Conservation (phyloP, 139 green algal species). For the Asterochloris sp. region DNA sequence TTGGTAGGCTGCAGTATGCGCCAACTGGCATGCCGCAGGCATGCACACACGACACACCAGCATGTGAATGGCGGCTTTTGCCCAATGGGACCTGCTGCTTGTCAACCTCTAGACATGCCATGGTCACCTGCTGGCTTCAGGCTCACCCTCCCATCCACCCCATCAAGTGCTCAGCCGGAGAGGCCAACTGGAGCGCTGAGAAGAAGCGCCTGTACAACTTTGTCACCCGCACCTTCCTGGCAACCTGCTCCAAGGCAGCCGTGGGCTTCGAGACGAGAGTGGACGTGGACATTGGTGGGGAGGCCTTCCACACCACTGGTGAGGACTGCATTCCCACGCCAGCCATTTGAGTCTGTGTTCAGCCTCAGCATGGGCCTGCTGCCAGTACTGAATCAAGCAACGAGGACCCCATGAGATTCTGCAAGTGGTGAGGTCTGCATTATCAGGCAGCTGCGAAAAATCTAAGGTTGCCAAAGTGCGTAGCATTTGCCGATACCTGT, state of each 20-base stretch:
- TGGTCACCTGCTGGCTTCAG: background rate
- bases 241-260: constrained; percentile 82
- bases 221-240: constrained; percentile 91
- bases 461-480: background rate
- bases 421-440: background rate
- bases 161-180: constrained; percentile 43
- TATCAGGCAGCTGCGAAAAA: background rate
- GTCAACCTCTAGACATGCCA: no score
- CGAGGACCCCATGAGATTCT: no score
- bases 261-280: constrained; percentile 86
- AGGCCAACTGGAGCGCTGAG: constrained; percentile 43
- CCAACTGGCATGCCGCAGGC: no score
- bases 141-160: constrained; percentile 94
- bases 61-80: background rate
- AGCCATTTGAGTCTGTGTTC: no score
- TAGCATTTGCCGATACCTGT: background rate
- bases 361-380: no score
- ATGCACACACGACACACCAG: no score
- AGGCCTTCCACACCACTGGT: constrained; percentile 55
- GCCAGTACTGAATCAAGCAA: no score
- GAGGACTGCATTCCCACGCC: background rate
- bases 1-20: no score
- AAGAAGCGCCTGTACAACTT: constrained; percentile 94
- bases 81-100: no score
- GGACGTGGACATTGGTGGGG: constrained; percentile 63